phyloP scores from a whole-genome alignment of 805 yeast species.

The Candida maris region DNA sequence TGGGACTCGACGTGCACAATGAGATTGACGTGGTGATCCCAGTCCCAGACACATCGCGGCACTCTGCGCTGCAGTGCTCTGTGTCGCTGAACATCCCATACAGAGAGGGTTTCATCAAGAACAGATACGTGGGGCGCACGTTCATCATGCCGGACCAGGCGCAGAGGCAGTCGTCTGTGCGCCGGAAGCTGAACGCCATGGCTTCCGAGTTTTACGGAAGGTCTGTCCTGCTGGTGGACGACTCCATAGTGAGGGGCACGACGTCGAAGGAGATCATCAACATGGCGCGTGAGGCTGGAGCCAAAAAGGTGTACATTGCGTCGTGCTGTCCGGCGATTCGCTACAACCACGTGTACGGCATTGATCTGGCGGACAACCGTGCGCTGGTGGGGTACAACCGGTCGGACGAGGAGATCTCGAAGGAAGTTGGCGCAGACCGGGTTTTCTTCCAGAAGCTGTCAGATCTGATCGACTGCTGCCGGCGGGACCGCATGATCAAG shows the following conservation, averaged over 20 bases:
- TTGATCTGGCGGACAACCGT: slow-evolving; percentile 92
- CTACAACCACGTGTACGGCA: slow-evolving; percentile 93
- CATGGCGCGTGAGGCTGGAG: slow-evolving; percentile 99
- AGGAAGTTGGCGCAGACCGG: slow-evolving; percentile 81
- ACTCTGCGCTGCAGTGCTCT: slow-evolving; percentile 90
- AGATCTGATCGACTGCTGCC: slow-evolving; percentile 80
- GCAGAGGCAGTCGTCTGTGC: slow-evolving; percentile 88
- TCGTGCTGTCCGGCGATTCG: slow-evolving; percentile 98
- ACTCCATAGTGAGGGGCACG: slow-evolving; percentile 96
- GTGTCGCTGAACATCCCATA: slow-evolving; percentile 76
- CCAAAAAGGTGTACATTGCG: slow-evolving; percentile 90
- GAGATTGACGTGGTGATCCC: slow-evolving; percentile 94
- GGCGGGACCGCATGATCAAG: slow-evolving; percentile 29
- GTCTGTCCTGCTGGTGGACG: slow-evolving; percentile 88
- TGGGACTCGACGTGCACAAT: slow-evolving; percentile 42
- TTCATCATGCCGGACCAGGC: slow-evolving; percentile 98
- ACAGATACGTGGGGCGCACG: slow-evolving; percentile 95
- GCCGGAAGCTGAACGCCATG: slow-evolving; percentile 96
- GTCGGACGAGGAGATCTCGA: slow-evolving; percentile 69
- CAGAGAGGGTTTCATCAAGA: slow-evolving; percentile 96
- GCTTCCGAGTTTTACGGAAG: slow-evolving; percentile 82
- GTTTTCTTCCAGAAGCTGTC: slow-evolving; percentile 85
- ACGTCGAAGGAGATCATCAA: slow-evolving; percentile 93
- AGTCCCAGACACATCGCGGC: slow-evolving; percentile 97
- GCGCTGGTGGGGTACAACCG: slow-evolving; percentile 87